Conservation (phyloP, 1,284 basidiomycete genomes). For the Ustilago bromivora region DNA sequence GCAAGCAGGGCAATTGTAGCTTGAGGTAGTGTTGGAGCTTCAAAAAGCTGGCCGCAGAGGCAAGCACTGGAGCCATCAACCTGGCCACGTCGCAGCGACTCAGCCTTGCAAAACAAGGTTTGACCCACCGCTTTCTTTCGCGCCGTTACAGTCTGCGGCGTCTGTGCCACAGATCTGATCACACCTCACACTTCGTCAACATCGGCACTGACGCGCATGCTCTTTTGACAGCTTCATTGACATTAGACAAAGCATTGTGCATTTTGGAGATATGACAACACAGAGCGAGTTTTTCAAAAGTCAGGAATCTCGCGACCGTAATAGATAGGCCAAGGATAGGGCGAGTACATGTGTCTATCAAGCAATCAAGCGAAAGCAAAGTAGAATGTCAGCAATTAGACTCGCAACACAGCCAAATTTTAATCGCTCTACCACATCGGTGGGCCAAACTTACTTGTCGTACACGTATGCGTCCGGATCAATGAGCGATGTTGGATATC, state of each 20-base stretch:
- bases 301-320: slow-evolving; percentile 32
- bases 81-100: too few relatives aligned
- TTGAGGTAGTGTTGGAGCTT: background rate
- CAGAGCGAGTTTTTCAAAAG: slow-evolving; percentile 14
- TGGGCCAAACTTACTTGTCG: slow-evolving; percentile 44
- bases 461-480: slow-evolving; percentile 46
- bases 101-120: background rate
- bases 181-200: background rate
- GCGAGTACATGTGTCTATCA: slow-evolving; percentile 52
- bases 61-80: too few relatives aligned
- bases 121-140: background rate
- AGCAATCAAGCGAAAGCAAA: background rate
- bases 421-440: background rate
- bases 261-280: background rate
- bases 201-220: background rate
- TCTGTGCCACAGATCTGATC: slow-evolving; percentile 1
- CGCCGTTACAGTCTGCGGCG: background rate
- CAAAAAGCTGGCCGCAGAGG: background rate
- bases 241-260: background rate
- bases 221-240: background rate
- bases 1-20: background rate
- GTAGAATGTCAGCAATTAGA: slow-evolving; percentile 8
- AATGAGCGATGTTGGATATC: slow-evolving; percentile 48
- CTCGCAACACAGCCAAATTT: background rate
- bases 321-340: slow-evolving; percentile 54